Evolutionary conservation across 2,329 filamentous ascomycete genomes (phyloP).

Genomic region (Emergomyces orientalis): DNA sequence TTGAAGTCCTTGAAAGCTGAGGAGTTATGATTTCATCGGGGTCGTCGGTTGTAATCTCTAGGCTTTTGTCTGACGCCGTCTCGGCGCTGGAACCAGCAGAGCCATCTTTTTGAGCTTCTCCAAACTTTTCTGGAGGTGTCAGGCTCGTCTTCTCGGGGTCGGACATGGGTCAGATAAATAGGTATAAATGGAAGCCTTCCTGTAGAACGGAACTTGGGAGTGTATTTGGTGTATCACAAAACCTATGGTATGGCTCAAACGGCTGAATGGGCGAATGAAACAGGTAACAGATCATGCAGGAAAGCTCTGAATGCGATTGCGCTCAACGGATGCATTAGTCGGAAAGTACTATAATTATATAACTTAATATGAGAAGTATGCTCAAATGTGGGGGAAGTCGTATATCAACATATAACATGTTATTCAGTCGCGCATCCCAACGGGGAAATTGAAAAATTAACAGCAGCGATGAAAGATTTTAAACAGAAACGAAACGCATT

Average conservation of each 20-base stretch:
- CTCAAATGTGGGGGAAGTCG: neutral
- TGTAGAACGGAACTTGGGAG: neutral
- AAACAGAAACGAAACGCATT: neutral
- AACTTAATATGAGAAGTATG: neutral
- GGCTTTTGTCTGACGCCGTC: constrained; percentile 21
- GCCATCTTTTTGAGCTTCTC: neutral
- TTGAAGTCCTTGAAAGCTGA: constrained; percentile 21
- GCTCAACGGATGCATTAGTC: neutral
- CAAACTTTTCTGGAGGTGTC: constrained; percentile 19
- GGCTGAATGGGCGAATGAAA: neutral
- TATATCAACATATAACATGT: neutral
- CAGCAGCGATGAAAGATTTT: neutral
- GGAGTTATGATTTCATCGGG: constrained; percentile 21
- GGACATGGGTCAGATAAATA: constrained; percentile 18
- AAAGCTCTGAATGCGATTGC: neutral
- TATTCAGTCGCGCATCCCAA: neutral
- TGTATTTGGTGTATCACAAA: neutral
- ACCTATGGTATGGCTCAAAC: neutral
- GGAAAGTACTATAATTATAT: neutral
- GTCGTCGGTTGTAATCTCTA: constrained; percentile 16
- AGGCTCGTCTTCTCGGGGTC: constrained; percentile 13
- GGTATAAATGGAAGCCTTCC: neutral
- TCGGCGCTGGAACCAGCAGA: constrained; percentile 9
- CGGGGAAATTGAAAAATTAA: neutral
- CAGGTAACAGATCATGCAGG: neutral